These are phyloP conservation scores for Neoboletus magnificus DNA, from an alignment of 768 basidiomycete genomes.

Conservation along the genomic window DNA sequence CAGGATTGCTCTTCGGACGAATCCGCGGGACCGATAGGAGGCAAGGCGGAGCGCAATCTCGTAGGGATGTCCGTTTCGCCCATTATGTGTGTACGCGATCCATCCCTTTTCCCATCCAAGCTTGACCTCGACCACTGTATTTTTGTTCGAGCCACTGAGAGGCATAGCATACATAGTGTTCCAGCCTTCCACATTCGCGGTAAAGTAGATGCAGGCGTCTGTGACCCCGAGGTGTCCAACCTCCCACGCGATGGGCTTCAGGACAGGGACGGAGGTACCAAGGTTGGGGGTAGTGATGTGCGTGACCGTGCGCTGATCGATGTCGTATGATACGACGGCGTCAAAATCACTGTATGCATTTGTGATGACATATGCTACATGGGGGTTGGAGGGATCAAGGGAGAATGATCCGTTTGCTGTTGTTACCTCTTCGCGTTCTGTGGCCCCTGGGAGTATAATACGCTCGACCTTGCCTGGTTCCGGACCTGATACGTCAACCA, in stretches of 20 bases:
- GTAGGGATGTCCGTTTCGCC: slow-evolving; percentile 31
- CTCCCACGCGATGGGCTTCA: slow-evolving; percentile 37
- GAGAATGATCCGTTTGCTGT: slow-evolving; percentile 28
- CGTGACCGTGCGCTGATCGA: slow-evolving; percentile 25
- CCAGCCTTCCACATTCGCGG: slow-evolving; percentile 41
- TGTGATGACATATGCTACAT: slow-evolving; percentile 34
- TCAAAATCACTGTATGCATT: slow-evolving; percentile 39
- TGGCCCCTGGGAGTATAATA: slow-evolving; percentile 34
- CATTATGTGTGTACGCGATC: slow-evolving; percentile 31
- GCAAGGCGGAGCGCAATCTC: slow-evolving; percentile 33
- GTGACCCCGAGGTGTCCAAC: slow-evolving; percentile 27
- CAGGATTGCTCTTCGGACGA: slow-evolving; percentile 26
- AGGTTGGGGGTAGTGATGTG: slow-evolving; percentile 39
- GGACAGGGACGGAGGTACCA: slow-evolving; percentile 24
- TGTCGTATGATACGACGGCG: slow-evolving; percentile 36
- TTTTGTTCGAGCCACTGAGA: slow-evolving; percentile 27
- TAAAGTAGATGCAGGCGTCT: slow-evolving; percentile 30
- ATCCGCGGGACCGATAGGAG: slow-evolving; percentile 31
- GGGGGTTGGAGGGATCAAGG: slow-evolving; percentile 26
- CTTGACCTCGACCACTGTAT: slow-evolving; percentile 32
- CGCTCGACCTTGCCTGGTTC: slow-evolving; percentile 23
- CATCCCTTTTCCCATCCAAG: slow-evolving; percentile 32
- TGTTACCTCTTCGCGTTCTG: slow-evolving; percentile 31
- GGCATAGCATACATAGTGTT: slow-evolving; percentile 29
- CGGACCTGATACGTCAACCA: slow-evolving; percentile 34